phyloP scores from a whole-genome alignment of 1,139 yeast genomes.

The Kluyveromyces sp. region DNA sequence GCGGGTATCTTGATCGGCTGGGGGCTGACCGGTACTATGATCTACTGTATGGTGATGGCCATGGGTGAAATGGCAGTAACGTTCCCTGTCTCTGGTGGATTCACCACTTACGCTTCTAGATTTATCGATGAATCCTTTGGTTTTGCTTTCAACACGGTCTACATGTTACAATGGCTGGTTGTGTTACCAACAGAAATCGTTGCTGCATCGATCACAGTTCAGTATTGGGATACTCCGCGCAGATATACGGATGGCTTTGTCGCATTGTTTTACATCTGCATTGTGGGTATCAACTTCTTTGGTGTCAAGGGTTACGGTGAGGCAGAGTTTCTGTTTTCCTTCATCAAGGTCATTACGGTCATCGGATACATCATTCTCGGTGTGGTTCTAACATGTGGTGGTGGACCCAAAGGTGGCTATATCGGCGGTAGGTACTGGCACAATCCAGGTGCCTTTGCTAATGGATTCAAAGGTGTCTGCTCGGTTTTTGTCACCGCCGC shows the following conservation, averaged over 20 bases:
- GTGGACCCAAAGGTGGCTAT: constrained; percentile 50
- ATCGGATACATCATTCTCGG: constrained; percentile 66
- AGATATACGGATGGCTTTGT: constrained; percentile 36
- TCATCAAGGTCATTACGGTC: constrained; percentile 55
- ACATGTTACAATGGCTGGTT: constrained; percentile 64
- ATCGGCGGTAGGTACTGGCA: constrained; percentile 54
- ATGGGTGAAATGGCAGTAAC: constrained; percentile 63
- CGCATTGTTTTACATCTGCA: constrained; percentile 53
- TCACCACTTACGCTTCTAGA: constrained; percentile 59
- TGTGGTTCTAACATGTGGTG: constrained; percentile 61
- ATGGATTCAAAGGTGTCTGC: constrained; percentile 49
- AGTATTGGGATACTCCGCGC: constrained; percentile 44
- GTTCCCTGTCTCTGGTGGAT: constrained; percentile 67
- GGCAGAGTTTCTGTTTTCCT: constrained; percentile 56
- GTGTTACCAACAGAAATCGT: constrained; percentile 67
- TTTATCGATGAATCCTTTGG: constrained; percentile 69
- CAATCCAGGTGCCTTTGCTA: constrained; percentile 63
- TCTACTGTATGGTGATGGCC: constrained; percentile 64
- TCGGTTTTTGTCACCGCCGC: constrained; percentile 50
- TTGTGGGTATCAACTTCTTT: constrained; percentile 51
- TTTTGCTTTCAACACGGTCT: constrained; percentile 69
- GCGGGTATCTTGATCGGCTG: constrained; percentile 55
- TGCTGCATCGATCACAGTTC: constrained; percentile 63
- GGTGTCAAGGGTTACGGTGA: constrained; percentile 64
- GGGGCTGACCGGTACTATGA: constrained; percentile 44